Percentiles rank a stretch among this genome's conserved stretches.
Conservation (phyloP, 2,329 filamentous ascomycete species). For the Torrubiellomyces zombiae region DNA sequence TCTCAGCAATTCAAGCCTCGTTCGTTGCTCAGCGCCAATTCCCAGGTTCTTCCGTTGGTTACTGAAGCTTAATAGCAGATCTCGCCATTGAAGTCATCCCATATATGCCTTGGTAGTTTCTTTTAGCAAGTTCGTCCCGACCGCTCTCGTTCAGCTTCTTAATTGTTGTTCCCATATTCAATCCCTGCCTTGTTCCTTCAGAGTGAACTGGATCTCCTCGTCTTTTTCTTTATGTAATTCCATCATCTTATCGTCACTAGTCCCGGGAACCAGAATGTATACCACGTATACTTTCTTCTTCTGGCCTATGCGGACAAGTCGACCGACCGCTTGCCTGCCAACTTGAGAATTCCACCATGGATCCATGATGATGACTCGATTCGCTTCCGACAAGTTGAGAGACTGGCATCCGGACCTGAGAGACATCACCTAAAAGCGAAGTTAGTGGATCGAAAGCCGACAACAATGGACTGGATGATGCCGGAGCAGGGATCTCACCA, state of each 20-base stretch:
- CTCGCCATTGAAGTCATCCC: too few relatives aligned
- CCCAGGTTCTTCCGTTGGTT: too few relatives aligned
- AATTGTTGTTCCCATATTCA: too few relatives aligned
- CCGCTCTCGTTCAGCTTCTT: too few relatives aligned
- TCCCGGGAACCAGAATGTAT: constrained; percentile 35
- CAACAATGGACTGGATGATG: too few relatives aligned
- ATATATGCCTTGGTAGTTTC: too few relatives aligned
- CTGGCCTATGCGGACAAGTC: constrained; percentile 52
- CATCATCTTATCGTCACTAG: constrained; percentile 40
- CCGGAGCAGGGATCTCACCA: constrained; percentile 14
- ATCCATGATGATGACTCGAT: constrained; percentile 37
- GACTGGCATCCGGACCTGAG: constrained; percentile 19
- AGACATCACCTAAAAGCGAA: constrained; percentile 14
- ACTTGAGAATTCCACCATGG: constrained; percentile 44
- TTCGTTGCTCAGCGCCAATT: too few relatives aligned
- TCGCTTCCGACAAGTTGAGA: constrained; percentile 25
- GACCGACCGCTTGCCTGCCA: constrained; percentile 44
- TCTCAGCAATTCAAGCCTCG: too few relatives aligned
- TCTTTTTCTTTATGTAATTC: constrained; percentile 40
- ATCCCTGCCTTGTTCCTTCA: too few relatives aligned
- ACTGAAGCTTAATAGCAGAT: too few relatives aligned
- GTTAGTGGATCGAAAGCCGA: too few relatives aligned
- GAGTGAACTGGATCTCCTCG: constrained; percentile 19
- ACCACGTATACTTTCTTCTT: constrained; percentile 39
- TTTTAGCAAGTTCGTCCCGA: too few relatives aligned